Percentiles rank a stretch among this genome's conserved stretches.
phyloP scores from a whole-genome alignment of 495 filamentous ascomycete genomes.

The Neurospora intermedia region DNA sequence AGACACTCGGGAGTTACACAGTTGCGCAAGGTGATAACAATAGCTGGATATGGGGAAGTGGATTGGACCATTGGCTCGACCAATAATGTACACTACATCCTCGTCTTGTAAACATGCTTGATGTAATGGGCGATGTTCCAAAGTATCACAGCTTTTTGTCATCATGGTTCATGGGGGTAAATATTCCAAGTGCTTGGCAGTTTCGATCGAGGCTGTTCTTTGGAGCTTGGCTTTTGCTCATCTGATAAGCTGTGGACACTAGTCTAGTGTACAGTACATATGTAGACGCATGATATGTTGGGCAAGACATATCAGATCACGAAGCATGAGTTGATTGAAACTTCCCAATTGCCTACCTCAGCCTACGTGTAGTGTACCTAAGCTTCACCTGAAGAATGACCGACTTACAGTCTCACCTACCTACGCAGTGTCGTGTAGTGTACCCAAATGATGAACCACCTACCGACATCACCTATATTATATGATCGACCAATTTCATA shows the following conservation, averaged over 20 bases:
- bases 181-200: too few species aligned
- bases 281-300: too few species aligned
- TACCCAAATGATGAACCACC: not conserved
- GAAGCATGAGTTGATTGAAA: too few species aligned
- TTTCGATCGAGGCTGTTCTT: not conserved
- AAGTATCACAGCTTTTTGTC: too few species aligned
- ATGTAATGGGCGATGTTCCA: too few species aligned
- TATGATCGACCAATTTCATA: not conserved
- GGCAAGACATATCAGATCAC: too few species aligned
- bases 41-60: not conserved
- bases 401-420: not conserved
- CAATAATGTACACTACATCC: not conserved
- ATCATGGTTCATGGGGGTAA: too few species aligned
- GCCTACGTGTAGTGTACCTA: too few species aligned
- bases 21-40: not conserved
- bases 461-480: not conserved
- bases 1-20: not conserved
- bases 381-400: not conserved
- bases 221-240: not conserved
- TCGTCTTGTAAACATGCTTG: not conserved
- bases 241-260: not conserved
- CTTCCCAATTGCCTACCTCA: too few species aligned
- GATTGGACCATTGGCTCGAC: not conserved
- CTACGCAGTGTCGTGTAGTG: not conserved
- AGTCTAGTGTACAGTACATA: too few species aligned